Base-by-base conservation (phyloP, 1,139 yeast species). In the Spathaspora sp. region DNA sequence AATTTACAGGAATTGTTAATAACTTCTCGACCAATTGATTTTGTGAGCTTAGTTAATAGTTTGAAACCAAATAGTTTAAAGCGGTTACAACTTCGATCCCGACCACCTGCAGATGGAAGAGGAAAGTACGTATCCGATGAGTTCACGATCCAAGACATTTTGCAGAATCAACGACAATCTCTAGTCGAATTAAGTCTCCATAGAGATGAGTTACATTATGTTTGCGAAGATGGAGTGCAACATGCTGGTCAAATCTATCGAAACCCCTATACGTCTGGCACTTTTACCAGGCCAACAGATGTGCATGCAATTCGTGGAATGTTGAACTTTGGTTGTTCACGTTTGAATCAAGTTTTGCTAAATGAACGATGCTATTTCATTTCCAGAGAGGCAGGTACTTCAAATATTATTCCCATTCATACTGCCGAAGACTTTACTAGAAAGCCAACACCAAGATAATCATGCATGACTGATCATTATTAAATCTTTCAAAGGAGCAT, bases 351-450 rank as follows among this genome's bases (percentile, higher is more conserved):
- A 18, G 24, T 34, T 34, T 34, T 34, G 24, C 13, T 34, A 16
- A 34, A 34, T 34, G 38, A 17, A 34, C 16, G 38, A 34, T 34
- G 38, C n/a, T n/a, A n/a, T 17, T 34, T 34, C 15, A 16, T 29
- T 29, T 29, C 34, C 13, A 29, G 34, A 29, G 34, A 29, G 7
- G 13, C 34, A 3, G 34, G 15, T 29, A 10, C 34, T 29, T 17
- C 34, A n/a, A 16, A 29, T 29, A 29, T 29, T 13, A 29, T 13
- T 5, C 13, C 17, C 15, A 29, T 29, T 13, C 34, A 29, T 29
- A 13, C 4, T n/a, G 7, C 17, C 9, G 15, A 29, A 4, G 34
- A 16, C 9, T 17, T 15, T 29, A 13, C 13, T 11, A 29, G 13
- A 16, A 5, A 13, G 6, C 34, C 13, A 29, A n/a, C n/a, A n/a